A percentile compares a stretch with the other conserved stretches of the same genome.
phyloP scores from a whole-genome alignment of 306 rosid species.

The Casuarina glauca region DNA sequence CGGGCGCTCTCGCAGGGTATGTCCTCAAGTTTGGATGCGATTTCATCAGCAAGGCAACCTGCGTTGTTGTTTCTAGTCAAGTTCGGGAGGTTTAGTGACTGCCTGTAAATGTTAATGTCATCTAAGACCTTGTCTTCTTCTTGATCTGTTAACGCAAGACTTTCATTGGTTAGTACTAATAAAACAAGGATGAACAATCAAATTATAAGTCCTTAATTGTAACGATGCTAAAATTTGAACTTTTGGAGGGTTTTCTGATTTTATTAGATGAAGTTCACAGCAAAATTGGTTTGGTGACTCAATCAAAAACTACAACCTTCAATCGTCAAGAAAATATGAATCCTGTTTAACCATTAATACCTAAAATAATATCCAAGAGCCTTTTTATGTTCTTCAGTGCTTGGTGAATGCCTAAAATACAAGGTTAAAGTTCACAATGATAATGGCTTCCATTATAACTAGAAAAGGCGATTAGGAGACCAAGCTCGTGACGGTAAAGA shows the following conservation, averaged over 20 bases:
- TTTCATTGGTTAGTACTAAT: not conserved
- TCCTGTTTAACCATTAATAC: no score
- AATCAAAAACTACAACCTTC: not conserved
- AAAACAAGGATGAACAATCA: not conserved
- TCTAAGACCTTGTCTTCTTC: constrained; percentile 2
- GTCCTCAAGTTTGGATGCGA: constrained; percentile 12
- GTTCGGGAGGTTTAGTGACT: not conserved
- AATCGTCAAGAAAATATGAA: not conserved
- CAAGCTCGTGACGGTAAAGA: no score
- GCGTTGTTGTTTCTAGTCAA: constrained; percentile 1
- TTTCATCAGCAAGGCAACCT: constrained; percentile 22
- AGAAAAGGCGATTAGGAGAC: no score
- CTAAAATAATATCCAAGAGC: no score
- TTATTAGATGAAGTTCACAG: not conserved
- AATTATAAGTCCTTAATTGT: no score
- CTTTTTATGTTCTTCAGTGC: no score
- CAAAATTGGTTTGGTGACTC: not conserved
- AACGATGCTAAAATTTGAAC: not conserved
- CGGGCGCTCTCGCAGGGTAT: constrained; percentile 6
- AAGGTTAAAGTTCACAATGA: not conserved
- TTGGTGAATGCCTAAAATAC: not conserved
- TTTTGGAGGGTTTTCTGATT: not conserved
- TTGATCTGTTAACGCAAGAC: not conserved
- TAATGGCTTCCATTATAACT: no score
- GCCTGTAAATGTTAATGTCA: constrained; percentile 17